phyloP scores from a whole-genome alignment of 164 flowering plant species.

The Hamamelis virginiana region DNA sequence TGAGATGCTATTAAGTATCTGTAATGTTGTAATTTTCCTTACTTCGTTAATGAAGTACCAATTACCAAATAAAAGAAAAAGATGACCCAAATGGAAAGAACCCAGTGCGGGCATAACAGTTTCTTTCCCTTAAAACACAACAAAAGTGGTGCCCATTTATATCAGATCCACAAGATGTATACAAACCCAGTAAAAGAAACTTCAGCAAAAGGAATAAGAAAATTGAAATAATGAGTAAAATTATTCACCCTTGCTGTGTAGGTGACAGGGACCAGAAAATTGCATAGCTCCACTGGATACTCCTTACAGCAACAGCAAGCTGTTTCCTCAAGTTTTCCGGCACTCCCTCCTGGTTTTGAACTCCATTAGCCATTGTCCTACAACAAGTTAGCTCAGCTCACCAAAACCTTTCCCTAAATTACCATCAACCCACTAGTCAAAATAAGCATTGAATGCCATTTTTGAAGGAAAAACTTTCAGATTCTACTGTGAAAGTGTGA shows the following conservation, averaged over 20 bases:
- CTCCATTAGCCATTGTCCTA: conserved; percentile 42
- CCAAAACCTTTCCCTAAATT: background rate
- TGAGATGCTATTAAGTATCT: too few species aligned
- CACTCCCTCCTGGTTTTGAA: conserved; percentile 30
- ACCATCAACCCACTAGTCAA: background rate
- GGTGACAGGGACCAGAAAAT: conserved; percentile 81
- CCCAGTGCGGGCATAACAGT: background rate
- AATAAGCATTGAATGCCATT: background rate
- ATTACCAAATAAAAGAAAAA: too few species aligned
- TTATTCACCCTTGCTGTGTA: conserved; percentile 58
- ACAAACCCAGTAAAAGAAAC: background rate
- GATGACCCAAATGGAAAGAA: background rate
- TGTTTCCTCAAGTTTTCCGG: conserved; percentile 45
- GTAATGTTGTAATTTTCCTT: too few species aligned
- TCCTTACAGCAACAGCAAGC: conserved; percentile 81
- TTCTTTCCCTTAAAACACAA: background rate
- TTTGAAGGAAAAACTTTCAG: background rate
- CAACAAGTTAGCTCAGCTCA: conserved; percentile 7
- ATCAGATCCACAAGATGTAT: background rate
- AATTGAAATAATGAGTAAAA: background rate
- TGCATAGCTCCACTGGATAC: conserved; percentile 94
- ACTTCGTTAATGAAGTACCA: too few species aligned
- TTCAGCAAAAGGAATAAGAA: background rate
- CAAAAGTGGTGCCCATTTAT: background rate
- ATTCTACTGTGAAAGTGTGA: conserved; percentile 1